A percentile compares a stretch with the other conserved stretches of the same genome.
Conservation (phyloP, 345 rosid genomes). For the Pistacia vera region DNA sequence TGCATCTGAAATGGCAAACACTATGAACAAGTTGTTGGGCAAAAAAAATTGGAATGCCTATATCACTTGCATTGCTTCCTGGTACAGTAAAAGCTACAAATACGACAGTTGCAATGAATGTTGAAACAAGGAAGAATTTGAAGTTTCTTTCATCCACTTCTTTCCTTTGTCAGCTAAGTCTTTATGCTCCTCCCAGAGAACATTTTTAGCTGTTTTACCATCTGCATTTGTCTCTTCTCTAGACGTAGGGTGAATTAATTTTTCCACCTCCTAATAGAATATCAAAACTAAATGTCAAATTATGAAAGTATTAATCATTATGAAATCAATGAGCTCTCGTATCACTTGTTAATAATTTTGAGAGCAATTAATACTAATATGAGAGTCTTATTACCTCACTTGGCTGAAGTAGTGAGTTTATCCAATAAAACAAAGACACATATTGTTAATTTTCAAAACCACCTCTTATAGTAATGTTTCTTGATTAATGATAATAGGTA, state of each 20-base stretch:
- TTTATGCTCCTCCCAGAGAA: slow-evolving; percentile 13
- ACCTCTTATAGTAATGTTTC: too few relatives aligned
- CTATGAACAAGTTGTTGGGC: not conserved
- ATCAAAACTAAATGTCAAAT: not conserved
- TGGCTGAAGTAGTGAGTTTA: too few relatives aligned
- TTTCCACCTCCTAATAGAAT: slow-evolving; percentile 20
- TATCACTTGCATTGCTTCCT: not conserved
- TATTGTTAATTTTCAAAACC: too few relatives aligned
- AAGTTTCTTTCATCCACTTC: slow-evolving; percentile 22
- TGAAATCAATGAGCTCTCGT: too few relatives aligned
- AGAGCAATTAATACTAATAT: too few relatives aligned
- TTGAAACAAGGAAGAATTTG: slow-evolving; percentile 20
- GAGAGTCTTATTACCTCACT: too few relatives aligned
- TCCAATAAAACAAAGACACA: too few relatives aligned
- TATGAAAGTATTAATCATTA: too few relatives aligned
- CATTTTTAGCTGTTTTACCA: slow-evolving; percentile 3
- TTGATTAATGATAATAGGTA: too few relatives aligned
- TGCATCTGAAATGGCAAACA: slow-evolving; percentile 19
- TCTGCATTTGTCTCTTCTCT: not conserved
- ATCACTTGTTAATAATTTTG: too few relatives aligned
- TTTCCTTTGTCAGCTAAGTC: slow-evolving; percentile 14
- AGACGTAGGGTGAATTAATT: not conserved
- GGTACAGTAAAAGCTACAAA: slow-evolving; percentile 26
- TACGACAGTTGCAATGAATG: slow-evolving; percentile 18
- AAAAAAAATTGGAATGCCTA: slow-evolving; percentile 10